Conservation (phyloP, 257 asterid genomes). For the Solanum appendiculatum region DNA sequence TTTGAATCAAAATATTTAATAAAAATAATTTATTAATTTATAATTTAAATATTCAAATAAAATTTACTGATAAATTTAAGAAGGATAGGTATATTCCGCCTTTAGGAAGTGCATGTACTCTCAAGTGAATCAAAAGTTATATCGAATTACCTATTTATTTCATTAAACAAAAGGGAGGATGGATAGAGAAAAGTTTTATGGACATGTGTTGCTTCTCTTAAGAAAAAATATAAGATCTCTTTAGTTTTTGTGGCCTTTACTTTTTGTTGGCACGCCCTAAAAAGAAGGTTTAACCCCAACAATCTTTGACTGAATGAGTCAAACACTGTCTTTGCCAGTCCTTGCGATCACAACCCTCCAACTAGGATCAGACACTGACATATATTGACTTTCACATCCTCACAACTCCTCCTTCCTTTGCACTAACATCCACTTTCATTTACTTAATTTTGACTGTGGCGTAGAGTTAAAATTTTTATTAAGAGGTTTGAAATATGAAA, state of each 20-base stretch:
- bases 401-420: slow-evolving; percentile 10
- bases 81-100: no score
- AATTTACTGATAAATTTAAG: no score
- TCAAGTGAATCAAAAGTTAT: background rate
- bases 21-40: no score
- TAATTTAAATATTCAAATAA: no score
- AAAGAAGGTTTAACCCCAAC: slow-evolving; percentile 29
- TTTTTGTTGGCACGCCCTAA: slow-evolving; percentile 37
- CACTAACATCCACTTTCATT: background rate
- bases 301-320: slow-evolving; percentile 61
- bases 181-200: slow-evolving; percentile 34
- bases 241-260: slow-evolving; percentile 41
- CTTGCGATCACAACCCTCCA: background rate
- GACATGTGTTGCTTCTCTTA: slow-evolving; percentile 27
- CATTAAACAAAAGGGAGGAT: slow-evolving; percentile 23
- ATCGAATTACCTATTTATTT: background rate
- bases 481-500: no score
- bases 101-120: background rate
- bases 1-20: no score
- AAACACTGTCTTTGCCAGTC: slow-evolving; percentile 22
- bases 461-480: background rate
- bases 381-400: slow-evolving; percentile 53
- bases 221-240: background rate
- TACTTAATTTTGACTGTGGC: no score
- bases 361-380: background rate